Evolutionary conservation across 441 rosid species (phyloP), one percentile per base, ranked within the genome.

Genomic region (Sinapis alba): DNA sequence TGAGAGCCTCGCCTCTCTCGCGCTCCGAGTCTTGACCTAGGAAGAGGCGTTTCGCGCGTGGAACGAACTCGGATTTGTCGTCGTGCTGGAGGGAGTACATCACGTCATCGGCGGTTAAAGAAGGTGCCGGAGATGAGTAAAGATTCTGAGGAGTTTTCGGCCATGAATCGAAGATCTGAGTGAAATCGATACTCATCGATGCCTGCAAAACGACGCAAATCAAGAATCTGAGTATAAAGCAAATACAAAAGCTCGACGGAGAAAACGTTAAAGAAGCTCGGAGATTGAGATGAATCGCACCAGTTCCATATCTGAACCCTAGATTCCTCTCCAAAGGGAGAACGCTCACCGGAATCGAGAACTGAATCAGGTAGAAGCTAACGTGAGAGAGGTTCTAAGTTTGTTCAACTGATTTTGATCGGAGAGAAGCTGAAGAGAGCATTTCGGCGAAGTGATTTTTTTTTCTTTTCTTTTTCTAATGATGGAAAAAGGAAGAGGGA

Each of bases 301-400:
- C 89, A 74, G 76, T 80, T 82, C 84, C 87, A 86, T 88, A 69
- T n/a, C 51, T 57, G 71, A 84, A 62, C 80, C 81, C 82, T 73
- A 82, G 80, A 15, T 75, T 74, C 27, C 26, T 30, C 61, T 60
- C 58, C 38, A 1, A 24, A 16, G 63, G 38, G 20, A n/a, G 18
- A 62, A 51, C 51, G 12, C 54, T 15, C 45, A 72, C 13, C 16
- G 34, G 16, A 71, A 32, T 62, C 62, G 24, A 62, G 50, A 20
- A 30, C 62, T 47, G 12, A 6, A 62, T 69, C 32, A 60, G 0
- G 2, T 11, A 18, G 3, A 9, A 9, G 50, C 15, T 30, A 2
- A 2, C 41, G 41, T 24, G 0, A 24, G 27, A 50, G 9, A 56
- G 53, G 30, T 45, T 13, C 2, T 57, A 23, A 26, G 16, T 24